Evolutionary conservation across 1,284 basidiomycete genomes (phyloP).

Genomic region (Cystobasidium slooffiae): DNA sequence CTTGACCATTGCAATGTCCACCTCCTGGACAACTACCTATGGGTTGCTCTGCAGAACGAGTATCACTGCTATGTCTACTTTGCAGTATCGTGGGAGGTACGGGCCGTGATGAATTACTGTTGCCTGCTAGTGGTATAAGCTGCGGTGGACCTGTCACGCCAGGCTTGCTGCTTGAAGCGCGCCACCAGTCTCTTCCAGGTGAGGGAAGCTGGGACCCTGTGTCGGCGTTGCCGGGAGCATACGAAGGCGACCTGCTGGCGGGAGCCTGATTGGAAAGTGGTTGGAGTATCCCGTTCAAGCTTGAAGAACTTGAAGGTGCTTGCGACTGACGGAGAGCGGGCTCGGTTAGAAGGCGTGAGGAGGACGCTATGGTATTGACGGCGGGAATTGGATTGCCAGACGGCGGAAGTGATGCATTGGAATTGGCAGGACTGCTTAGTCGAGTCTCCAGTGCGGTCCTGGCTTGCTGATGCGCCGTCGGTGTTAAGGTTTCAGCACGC

Average conservation of each 20-base stretch:
- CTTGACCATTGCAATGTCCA: slow-evolving; percentile 91
- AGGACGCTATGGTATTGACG: not conserved
- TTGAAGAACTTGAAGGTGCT: no score
- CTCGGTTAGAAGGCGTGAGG: not conserved
- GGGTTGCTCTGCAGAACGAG: slow-evolving; percentile 41
- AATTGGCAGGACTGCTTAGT: not conserved
- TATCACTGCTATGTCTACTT: not conserved
- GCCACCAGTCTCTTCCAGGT: not conserved
- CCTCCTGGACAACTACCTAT: slow-evolving; percentile 86
- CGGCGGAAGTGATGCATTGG: not conserved
- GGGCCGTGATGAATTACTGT: not conserved
- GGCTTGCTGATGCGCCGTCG: slow-evolving; percentile 7
- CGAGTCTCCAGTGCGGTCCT: not conserved
- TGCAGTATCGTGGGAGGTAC: slow-evolving; percentile 6
- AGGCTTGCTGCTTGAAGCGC: not conserved
- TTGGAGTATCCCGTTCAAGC: no score
- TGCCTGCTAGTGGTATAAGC: slow-evolving; percentile 2
- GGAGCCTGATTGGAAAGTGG: no score
- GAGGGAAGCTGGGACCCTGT: not conserved
- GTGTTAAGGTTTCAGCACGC: not conserved
- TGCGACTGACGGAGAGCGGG: no score
- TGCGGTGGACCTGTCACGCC: not conserved
- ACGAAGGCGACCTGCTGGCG: not conserved
- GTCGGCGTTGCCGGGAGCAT: no score
- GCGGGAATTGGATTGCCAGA: not conserved